Evolutionary conservation across 441 rosid species (phyloP), one percentile per base, ranked within the genome.

Genomic region (Theobroma grandiflorum): DNA sequence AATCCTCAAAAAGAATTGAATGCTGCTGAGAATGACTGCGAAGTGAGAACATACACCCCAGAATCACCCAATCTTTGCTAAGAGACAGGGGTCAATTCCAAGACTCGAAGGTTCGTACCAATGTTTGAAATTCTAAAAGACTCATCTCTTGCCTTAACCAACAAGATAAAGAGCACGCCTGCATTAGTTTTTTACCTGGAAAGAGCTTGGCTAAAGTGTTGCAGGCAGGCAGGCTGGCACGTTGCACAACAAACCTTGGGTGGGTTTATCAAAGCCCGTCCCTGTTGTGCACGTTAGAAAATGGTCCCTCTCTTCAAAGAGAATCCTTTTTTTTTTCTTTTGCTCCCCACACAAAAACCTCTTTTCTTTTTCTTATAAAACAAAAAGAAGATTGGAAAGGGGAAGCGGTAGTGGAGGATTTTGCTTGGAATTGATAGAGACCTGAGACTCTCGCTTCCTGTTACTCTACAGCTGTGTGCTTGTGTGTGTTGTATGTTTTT

Each of bases 141-240:
- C 33, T 26, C 26, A 63, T 35, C 52, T 72, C 26, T 75, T 52
- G 37, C 31, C 31, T 77, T 72, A 76, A 26, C 79, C 87, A 9
- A 78, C 66, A 67, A 52, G 80, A 69, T 78, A 77, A 82, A 71
- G 47, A 58, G 87, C 89, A 84, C 79, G 91, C 90, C 82, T 79
- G 67, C 45, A 26, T 74, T 84, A 83, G 79, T 78, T 76, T 82
- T 82, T 37, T 11, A 37, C 49, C 63, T 53, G 76, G 49, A 35
- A 16, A 37, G 26, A 37, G 69, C 45, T 64, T 45, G 16, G 37
- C 49, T 8, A 10, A 20, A 8, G 33, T 26, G 31, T 26, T 26
- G 31, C 31, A 26, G 31, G 31, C 38, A 82, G 73, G 64, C 37
- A 3, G 6, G 76, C 66, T 37, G 72, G 72, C 85, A 53, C 76